A percentile compares a stretch with the other conserved stretches of the same genome.
These are phyloP conservation scores for Pilasporangium apinafurcum DNA, from an alignment of 352 stramenopile genomes.

Conservation along the genomic window DNA sequence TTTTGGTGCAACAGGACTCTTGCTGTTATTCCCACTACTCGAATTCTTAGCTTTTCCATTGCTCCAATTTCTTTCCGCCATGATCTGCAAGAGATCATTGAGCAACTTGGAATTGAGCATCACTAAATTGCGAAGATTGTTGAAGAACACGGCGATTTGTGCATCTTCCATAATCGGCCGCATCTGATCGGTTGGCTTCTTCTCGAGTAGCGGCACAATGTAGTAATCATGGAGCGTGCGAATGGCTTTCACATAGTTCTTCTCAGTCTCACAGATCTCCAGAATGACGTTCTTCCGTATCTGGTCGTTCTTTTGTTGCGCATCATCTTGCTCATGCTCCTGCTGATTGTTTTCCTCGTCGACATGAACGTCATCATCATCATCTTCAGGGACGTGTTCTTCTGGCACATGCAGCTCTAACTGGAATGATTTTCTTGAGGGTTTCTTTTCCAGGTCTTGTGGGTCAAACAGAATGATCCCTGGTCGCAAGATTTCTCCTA, in stretches of 20 bases:
- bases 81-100: conserved; percentile 60
- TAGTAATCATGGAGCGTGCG: conserved; percentile 73
- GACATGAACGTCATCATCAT: conserved; percentile 8
- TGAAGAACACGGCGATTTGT: conserved; percentile 86
- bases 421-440: background rate
- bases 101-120: conserved; percentile 85
- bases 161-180: conserved; percentile 80
- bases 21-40: conserved; percentile 4
- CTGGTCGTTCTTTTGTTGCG: conserved; percentile 8
- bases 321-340: conserved; percentile 9
- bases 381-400: conserved; percentile 14
- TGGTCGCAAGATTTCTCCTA: conserved; percentile 7
- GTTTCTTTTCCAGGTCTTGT: conserved; percentile 17
- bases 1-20: conserved; percentile 16
- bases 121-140: conserved; percentile 71
- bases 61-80: conserved; percentile 16
- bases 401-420: conserved; percentile 11
- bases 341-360: conserved; percentile 10
- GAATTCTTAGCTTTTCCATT: background rate
- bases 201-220: conserved; percentile 73
- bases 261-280: conserved; percentile 79
- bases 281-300: conserved; percentile 53
- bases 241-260: conserved; percentile 71
- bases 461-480: conserved; percentile 54
- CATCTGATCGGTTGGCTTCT: too few species aligned